A percentile compares a stretch with the other conserved stretches of the same genome.
phyloP scores from a whole-genome alignment of 345 rosid genomes.

The Salix suchowensis region DNA sequence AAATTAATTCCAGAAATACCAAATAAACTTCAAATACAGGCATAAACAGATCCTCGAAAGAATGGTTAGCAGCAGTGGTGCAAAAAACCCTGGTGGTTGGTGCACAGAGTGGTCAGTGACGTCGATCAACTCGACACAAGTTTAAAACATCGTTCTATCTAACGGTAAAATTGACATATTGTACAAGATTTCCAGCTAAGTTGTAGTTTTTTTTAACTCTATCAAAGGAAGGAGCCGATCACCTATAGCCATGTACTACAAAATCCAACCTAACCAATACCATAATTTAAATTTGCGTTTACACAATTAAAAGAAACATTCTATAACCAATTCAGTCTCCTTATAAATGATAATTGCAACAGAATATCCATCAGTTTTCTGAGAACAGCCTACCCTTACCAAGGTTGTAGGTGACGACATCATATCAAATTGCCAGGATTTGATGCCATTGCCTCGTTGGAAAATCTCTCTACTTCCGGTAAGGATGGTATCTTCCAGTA shows the following conservation, averaged over 20 bases:
- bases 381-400: neutral
- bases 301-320: conserved; percentile 2
- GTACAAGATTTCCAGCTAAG: neutral
- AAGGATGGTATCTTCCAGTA: conserved; percentile 23
- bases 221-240: neutral
- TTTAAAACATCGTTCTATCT: neutral
- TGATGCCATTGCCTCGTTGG: neutral
- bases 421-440: neutral
- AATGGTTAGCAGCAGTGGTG: neutral
- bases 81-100: neutral
- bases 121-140: neutral
- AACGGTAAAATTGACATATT: neutral
- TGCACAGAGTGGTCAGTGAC: neutral
- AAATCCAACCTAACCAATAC: neutral
- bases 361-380: neutral
- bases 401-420: neutral
- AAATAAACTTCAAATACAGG: too few species aligned
- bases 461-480: conserved; percentile 12
- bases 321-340: neutral
- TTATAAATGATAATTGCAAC: neutral
- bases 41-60: too few species aligned
- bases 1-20: neutral
- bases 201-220: neutral
- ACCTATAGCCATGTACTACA: neutral
- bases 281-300: neutral